Evolutionary conservation across 331 rosid species (phyloP), one percentile per base, ranked within the genome.

Genomic region (Quercus lobata): DNA sequence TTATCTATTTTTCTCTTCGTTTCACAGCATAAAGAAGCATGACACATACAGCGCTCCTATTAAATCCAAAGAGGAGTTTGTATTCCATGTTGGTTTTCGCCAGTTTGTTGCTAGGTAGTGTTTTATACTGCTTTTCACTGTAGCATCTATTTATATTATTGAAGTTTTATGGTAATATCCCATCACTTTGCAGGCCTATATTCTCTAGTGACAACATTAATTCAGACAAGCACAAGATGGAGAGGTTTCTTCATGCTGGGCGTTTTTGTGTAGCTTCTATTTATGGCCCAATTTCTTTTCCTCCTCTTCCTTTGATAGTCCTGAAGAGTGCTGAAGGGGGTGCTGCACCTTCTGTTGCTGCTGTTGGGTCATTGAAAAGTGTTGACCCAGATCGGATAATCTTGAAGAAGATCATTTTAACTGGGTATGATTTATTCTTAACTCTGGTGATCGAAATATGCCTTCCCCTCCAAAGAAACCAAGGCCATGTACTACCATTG

Each of bases 161-260:
- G 5, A 22, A 52, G 21, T 57, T 57, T 37, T 73, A 10, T 75
- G 32, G 21, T 68, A 52, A 53, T 60, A n/a, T 68, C 66, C 17
- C 53, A 24, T 76, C 12, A 52, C 63, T 79, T 76, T 82, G 85
- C 90, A 94, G 98, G 91, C 98, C 99, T 65, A 44, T 91, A 79
- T 96, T 89, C 84, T 96, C 99, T 57, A 69, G 88, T 57, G 97
- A 96, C 79, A 88, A 82, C 88, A 89, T 91, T 60, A 91, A 88
- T 79, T 89, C 97, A 1, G 89, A 96, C 88, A 96, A 96, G 93
- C 90, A 88, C 90, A 96, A 96, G 86, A 89, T 96, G 99, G 99
- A 96, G 89, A 92, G 98, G 84, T 96, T 96, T 89, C 99, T 96
- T 80, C 99, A 91, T 89, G 84, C 90, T 32, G 99, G 99, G 63